Evolutionary conservation across 2,329 filamentous ascomycete genomes (phyloP).

Genomic region (Fusarium mexicanum): DNA sequence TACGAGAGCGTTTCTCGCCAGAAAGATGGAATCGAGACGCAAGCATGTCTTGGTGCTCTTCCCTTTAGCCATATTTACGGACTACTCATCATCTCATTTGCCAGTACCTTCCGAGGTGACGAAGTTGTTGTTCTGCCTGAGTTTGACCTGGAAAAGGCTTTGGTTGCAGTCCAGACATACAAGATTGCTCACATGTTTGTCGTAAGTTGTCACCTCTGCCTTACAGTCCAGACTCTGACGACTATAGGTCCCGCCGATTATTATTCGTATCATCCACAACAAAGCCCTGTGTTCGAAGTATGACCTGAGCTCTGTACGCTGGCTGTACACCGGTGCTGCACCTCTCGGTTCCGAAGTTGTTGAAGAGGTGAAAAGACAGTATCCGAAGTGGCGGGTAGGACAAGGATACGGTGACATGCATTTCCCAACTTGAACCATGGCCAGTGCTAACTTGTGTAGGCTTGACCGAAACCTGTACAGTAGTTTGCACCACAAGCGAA

Average conservation of each 20-base stretch:
- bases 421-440: fast-evolving
- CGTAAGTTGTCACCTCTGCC: neutral
- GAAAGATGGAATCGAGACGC: neutral
- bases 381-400: neutral
- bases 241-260: neutral
- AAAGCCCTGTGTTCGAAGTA: neutral
- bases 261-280: neutral
- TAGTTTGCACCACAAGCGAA: neutral
- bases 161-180: neutral
- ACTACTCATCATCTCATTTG: neutral
- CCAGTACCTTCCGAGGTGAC: neutral
- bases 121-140: fast-evolving
- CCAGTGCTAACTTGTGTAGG: neutral
- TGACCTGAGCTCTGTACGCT: neutral
- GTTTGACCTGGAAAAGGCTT: fast-evolving
- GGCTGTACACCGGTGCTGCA: neutral
- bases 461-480: neutral
- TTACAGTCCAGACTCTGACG: fast-evolving
- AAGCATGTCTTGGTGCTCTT: neutral
- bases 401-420: neutral
- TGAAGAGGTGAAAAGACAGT: neutral
- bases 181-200: neutral
- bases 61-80: neutral
- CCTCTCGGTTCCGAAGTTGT: fast-evolving
- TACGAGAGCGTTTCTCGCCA: fast-evolving